A percentile compares a stretch with the other conserved stretches of the same genome.
phyloP scores from a whole-genome alignment of 2,329 filamentous ascomycete species.

The Nothophaeocryptopus gaeumannii region DNA sequence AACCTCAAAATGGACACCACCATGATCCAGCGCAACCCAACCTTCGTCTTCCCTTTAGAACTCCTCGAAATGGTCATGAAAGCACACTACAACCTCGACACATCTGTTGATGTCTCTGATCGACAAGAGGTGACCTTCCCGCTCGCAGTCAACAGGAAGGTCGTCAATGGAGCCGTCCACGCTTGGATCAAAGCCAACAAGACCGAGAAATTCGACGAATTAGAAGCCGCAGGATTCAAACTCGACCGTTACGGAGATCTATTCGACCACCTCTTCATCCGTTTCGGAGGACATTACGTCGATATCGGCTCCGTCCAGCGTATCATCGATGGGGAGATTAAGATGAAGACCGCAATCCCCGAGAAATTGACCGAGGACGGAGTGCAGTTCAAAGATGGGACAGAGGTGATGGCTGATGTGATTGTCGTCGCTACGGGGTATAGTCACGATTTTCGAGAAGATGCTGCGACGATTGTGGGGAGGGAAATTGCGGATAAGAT shows the following conservation, averaged over 20 bases:
- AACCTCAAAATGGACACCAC: conserved; percentile 43
- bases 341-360: conserved; percentile 42
- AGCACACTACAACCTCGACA: conserved; percentile 21
- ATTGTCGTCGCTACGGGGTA: conserved; percentile 50
- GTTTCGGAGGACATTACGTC: conserved; percentile 49
- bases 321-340: conserved; percentile 47
- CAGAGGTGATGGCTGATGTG: conserved; percentile 43
- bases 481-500: conserved; percentile 40
- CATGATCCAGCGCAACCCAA: conserved; percentile 47
- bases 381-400: conserved; percentile 45
- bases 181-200: conserved; percentile 29
- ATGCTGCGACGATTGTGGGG: conserved; percentile 41
- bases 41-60: conserved; percentile 39
- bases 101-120: conserved; percentile 22
- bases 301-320: conserved; percentile 45
- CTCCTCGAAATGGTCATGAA: conserved; percentile 17
- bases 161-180: conserved; percentile 33
- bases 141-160: conserved; percentile 29
- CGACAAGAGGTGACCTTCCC: conserved; percentile 28
- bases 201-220: conserved; percentile 40
- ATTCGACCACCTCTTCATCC: conserved; percentile 40
- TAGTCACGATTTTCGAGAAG: conserved; percentile 42
- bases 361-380: conserved; percentile 39
- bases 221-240: conserved; percentile 44
- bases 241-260: conserved; percentile 40